Evolutionary conservation across 768 basidiomycete species (phyloP).

Genomic region (Cyclocybe aegerita): DNA sequence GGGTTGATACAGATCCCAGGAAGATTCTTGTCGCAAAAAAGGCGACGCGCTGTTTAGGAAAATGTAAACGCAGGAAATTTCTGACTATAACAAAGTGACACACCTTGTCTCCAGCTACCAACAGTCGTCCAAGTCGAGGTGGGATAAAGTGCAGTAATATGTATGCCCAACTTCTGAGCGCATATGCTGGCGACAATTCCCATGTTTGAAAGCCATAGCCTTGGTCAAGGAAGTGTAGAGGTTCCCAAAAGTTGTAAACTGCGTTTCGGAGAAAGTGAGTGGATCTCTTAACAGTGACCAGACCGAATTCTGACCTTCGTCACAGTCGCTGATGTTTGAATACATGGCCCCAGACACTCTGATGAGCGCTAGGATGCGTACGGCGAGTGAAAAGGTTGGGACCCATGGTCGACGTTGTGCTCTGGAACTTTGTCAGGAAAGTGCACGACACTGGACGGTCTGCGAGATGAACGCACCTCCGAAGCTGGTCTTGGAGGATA

Average conservation of each 20-base stretch:
- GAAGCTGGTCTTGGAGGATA: slow-evolving; percentile 78
- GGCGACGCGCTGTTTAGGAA: slow-evolving; percentile 60
- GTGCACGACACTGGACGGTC: neutral
- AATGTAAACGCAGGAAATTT: slow-evolving; percentile 1
- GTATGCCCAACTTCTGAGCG: slow-evolving; percentile 96
- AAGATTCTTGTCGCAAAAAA: slow-evolving; percentile 89
- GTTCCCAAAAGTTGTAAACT: slow-evolving; percentile 99
- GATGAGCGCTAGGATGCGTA: slow-evolving; percentile 80
- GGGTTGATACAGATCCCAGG: slow-evolving; percentile 68
- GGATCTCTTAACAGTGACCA: neutral
- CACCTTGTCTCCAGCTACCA: slow-evolving; percentile 68
- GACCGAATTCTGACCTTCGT: slow-evolving; percentile 68
- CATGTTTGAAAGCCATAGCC: slow-evolving; percentile 96
- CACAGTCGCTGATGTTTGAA: slow-evolving; percentile 91
- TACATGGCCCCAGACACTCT: slow-evolving; percentile 92
- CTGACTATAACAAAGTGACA: neutral
- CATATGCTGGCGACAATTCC: slow-evolving; percentile 89
- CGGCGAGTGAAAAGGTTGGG: slow-evolving; percentile 80
- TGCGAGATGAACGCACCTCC: slow-evolving; percentile 47
- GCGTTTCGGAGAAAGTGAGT: neutral
- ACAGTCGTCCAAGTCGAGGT: slow-evolving; percentile 50
- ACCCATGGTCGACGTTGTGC: slow-evolving; percentile 78
- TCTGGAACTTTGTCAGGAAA: slow-evolving; percentile 32
- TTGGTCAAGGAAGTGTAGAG: slow-evolving; percentile 85
- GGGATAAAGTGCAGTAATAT: slow-evolving; percentile 78